Evolutionary conservation across 306 rosid species (phyloP).

Genomic region (Biancaea sappan): DNA sequence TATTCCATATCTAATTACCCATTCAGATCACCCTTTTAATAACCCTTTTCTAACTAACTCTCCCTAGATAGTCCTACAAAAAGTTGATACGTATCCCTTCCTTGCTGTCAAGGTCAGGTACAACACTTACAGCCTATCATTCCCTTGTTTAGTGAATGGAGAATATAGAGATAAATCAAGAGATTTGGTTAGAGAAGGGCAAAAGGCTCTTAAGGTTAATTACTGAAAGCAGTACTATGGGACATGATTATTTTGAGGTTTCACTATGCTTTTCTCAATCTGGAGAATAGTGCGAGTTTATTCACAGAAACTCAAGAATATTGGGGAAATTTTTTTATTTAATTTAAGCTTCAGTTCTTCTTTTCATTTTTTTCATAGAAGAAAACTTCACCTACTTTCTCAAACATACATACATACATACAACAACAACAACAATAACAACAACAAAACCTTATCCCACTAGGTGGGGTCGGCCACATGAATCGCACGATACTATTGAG

Average conservation of each 20-base stretch:
- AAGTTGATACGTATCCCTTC: no score
- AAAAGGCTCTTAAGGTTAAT: background rate
- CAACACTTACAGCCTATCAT: no score
- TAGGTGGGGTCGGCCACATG: no score
- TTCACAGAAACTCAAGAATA: background rate
- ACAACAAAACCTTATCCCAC: no score
- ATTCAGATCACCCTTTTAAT: no score
- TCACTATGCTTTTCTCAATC: background rate
- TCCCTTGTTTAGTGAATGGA: background rate
- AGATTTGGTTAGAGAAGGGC: background rate
- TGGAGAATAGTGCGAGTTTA: background rate
- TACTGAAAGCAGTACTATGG: background rate
- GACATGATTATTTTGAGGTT: background rate
- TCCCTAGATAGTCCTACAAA: no score
- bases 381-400: constrained; percentile 21
- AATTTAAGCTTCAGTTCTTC: background rate
- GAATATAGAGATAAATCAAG: background rate
- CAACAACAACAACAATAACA: no score
- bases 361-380: background rate
- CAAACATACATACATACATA: no score
- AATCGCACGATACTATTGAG: no score
- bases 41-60: no score
- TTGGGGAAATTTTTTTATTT: background rate
- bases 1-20: no score
- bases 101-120: no score